Base-by-base conservation (phyloP, 2,329 filamentous ascomycete genomes). In the Exutisphaerella laricina region DNA sequence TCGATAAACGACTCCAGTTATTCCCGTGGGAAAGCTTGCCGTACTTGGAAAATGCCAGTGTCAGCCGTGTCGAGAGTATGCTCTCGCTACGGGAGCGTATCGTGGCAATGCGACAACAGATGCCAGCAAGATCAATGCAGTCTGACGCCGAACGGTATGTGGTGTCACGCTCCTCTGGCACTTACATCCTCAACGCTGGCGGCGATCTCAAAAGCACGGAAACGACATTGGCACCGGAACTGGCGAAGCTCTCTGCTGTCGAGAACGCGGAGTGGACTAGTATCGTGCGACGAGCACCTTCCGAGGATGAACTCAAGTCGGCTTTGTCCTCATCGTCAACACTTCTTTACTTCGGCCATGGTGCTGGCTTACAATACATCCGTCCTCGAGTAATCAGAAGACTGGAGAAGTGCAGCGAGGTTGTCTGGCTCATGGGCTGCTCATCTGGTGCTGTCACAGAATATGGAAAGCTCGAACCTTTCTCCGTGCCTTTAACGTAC, bases 11-110 rank as follows among this genome's bases (percentile, higher is more conserved):
- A 2, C 74, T 98, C 2, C 92, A 97, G 58, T 74, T 79, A 1
- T 94, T 98, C 58, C 92, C 92, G 0, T 98, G 94, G 92, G 92
- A 98, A 61, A 95, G 88, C 1, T 69, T 98, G 26, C 88, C 89
- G 0, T 96, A 88, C 60, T 78, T 98, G 60, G 77, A 86, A 50
- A 78, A 77, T 2, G 72, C 82, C 3, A 84, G 90, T 0, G 83
- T 96, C 25, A 95, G 88, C 3, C 81, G 92, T 9, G 81, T 98
- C 17, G 88, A 90, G 5, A 96, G 88, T 0, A 74, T 98, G 28
- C 83, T 83, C 20, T 88, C 84, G 51, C 75, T 98, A 7, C 80
- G 86, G 10, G 80, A 88, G 23, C 76, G 89, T 5, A 77, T 98
- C 10, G 59, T 84, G 0, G 78, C 63, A 4, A 66, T 82, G 51